Evolutionary conservation across 208 protist species (phyloP).

Genomic region (Novymonas esmeraldas): DNA sequence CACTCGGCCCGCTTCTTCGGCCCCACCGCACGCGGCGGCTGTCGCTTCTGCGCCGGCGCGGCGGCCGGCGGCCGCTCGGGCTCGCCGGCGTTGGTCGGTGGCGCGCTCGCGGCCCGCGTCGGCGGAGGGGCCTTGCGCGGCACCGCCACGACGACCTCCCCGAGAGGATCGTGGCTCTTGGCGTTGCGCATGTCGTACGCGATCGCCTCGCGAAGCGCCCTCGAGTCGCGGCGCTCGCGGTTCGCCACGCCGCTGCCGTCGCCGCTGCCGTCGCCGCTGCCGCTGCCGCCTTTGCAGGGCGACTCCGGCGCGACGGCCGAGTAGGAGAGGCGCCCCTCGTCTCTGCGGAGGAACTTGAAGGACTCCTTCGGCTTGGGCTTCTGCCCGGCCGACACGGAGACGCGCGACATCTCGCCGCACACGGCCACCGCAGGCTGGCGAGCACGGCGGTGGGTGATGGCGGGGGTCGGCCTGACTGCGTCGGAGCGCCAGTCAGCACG

Average conservation of each 20-base stretch:
- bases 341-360: conserved; percentile 84
- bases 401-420: conserved; percentile 57
- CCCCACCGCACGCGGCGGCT: conserved; percentile 5
- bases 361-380: conserved; percentile 75
- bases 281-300: conserved; percentile 17
- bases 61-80: not conserved
- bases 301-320: conserved; percentile 25
- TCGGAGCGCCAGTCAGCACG: no score
- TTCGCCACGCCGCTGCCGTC: conserved; percentile 9
- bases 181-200: conserved; percentile 85
- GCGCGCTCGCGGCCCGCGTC: conserved; percentile 19
- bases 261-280: conserved; percentile 15
- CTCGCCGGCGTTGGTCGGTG: conserved; percentile 6
- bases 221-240: conserved; percentile 64
- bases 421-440: no score
- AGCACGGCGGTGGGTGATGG: no score
- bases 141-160: conserved; percentile 80
- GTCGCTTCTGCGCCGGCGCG: conserved; percentile 8
- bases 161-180: conserved; percentile 75
- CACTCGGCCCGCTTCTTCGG: conserved; percentile 41
- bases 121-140: conserved; percentile 76
- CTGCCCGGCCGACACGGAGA: conserved; percentile 65
- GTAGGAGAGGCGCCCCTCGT: conserved; percentile 88
- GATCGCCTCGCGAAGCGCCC: conserved; percentile 80
- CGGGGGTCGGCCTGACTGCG: no score